Evolutionary conservation across 441 rosid genomes (phyloP), one percentile per base, ranked within the genome.

Genomic region (Adansonia madagascariensis): DNA sequence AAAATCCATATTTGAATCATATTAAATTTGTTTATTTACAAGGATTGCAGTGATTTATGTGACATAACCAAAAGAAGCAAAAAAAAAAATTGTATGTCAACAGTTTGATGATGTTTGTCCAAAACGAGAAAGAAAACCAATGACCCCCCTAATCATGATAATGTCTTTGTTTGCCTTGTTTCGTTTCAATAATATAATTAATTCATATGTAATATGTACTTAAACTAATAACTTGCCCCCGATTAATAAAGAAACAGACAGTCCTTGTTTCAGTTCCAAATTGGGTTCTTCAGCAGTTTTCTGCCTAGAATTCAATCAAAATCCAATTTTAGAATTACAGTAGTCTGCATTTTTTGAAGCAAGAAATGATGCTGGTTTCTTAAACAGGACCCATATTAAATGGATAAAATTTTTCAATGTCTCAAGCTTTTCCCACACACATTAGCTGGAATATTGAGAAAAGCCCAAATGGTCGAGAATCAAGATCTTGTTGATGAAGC

Each of bases 401-500:
- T 59, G 63, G 10, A 22, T 9, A 22, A 8, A 59, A 9, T 8
- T 20, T 53, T 57, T 24, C 66, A 61, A 27, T 27, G n/a, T 61
- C 10, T 35, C 47, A 63, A 63, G 22, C 22, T 63, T 63, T 63
- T 6, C 1, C 47, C 46, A 7, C 10, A 63, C 3, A 35, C 44
- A 41, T 76, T 12, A 31, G 24, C 4, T 18, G 31, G 4, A 66
- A 9, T 18, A 31, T 31, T 2, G 17, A 10, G 47, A 44, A 44
- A 65, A 22, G 73, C 65, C 76, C 74, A 71, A 66, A 15, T 47
- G 63, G 64, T 12, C 8, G 61, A 76, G 57, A 59, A 70, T 60
- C 79, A 76, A 64, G 65, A 70, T 60, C 79, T 35, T 64, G 27
- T 5, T 27, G 24, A 31, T 4, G 61, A 79, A 70, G 76, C 64